Base-by-base conservation (phyloP, 257 asterid species). In the Striga asiatica region DNA sequence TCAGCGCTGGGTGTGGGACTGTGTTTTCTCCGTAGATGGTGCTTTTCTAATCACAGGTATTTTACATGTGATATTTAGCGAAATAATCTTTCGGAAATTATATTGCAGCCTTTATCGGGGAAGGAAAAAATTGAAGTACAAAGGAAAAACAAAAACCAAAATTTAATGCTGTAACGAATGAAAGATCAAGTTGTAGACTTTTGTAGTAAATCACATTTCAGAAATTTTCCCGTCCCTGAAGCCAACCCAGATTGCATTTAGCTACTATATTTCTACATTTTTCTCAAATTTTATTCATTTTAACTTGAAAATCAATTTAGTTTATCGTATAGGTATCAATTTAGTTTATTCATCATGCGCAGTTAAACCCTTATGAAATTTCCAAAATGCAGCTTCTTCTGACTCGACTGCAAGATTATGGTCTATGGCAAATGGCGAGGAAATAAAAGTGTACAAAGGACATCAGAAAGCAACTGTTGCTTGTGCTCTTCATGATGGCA, bases 1-100 rank as follows among this genome's bases (percentile, higher is more conserved):
- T 70, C 87, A 81, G 48, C 95, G 94, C 29, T 91, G 98, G 95
- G 97, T 87, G 24, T 84, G 98, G 95, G 98, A 84, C 76, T 91
- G 98, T 58, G 95, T 91, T 52, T 91, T 87, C 80, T 91, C 97
- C 8, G 95, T 84, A 0, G 98, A 87, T 56, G 98, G 97, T 64
- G 94, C 95, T 61, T 91, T 75, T 72, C 82, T 86, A 50, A 83
- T 89, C 76, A 81, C 96, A 71, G 95, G 98, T 89, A 81, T 50
- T 7, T 13, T 27, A 7, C 32, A 27, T 2, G 7, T 27, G 32
- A 7, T 27, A 27, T 27, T 27, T 27, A 27, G 7, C 32, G 5
- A 27, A 7, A 27, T 2, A 2, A 27, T 27, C 7, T n/a, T n/a
- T n/a, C n/a, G n/a, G n/a, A n/a, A n/a, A n/a, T n/a, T n/a, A n/a